Percentiles rank a stretch among this genome's conserved stretches.
Conservation (phyloP, 1,139 yeast genomes). For the Ogataea hybrid region DNA sequence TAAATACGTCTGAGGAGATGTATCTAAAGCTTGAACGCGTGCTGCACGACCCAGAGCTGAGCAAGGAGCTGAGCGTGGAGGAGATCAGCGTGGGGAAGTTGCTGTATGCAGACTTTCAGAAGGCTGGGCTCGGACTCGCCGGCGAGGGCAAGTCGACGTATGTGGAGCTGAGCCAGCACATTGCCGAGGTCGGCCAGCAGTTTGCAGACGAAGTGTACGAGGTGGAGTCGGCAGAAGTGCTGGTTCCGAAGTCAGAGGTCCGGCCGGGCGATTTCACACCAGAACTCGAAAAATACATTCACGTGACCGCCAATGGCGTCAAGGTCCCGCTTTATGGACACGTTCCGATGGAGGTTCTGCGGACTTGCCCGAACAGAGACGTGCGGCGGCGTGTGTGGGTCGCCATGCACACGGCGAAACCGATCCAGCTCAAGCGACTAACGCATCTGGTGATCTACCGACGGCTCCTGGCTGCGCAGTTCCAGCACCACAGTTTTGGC, state of each 20-base stretch:
- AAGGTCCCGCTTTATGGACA: conserved; percentile 69
- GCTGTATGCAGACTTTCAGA: conserved; percentile 79
- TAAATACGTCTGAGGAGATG: conserved; percentile 80
- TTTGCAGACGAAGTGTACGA: conserved; percentile 60
- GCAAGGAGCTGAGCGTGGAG: conserved; percentile 51
- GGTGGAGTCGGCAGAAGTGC: conserved; percentile 34
- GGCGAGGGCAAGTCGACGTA: conserved; percentile 62
- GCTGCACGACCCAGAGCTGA: conserved; percentile 43
- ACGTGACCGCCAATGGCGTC: conserved; percentile 31
- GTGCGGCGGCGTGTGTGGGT: conserved; percentile 74
- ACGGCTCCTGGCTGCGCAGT: conserved; percentile 66
- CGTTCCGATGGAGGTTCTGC: conserved; percentile 63
- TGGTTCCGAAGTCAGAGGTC: conserved; percentile 27
- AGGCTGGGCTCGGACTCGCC: conserved; percentile 87
- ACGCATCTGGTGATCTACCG: conserved; percentile 62
- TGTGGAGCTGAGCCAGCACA: conserved; percentile 76
- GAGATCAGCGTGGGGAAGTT: conserved; percentile 82
- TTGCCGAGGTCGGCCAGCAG: conserved; percentile 79
- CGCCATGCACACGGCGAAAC: conserved; percentile 56
- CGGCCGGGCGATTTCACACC: conserved; percentile 24
- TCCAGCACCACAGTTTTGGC: conserved; percentile 72
- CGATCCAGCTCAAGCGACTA: conserved; percentile 58
- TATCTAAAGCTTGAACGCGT: conserved; percentile 59
- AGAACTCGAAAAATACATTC: conserved; percentile 19
- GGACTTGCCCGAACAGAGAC: conserved; percentile 53